Evolutionary conservation across 1,139 yeast species (phyloP).

Genomic region (Nakaseomyces uthaithaninus): DNA sequence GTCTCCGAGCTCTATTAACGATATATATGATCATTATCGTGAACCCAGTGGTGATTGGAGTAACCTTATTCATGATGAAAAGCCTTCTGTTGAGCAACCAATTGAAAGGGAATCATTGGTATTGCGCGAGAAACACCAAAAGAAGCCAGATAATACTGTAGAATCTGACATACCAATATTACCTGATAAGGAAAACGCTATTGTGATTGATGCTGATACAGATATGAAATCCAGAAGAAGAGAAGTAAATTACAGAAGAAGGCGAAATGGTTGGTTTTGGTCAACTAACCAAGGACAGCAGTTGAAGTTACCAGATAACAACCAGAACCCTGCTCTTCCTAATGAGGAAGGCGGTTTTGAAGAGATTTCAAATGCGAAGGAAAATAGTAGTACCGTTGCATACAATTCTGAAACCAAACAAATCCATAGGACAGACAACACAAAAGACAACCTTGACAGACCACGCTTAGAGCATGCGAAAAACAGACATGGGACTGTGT

Average conservation of each 20-base stretch:
- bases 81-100: neutral
- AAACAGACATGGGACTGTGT: neutral
- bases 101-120: slow-evolving; percentile 1
- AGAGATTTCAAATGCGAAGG: neutral
- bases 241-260: neutral
- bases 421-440: neutral
- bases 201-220: neutral
- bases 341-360: too few relatives aligned
- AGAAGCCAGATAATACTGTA: neutral
- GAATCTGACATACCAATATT: neutral
- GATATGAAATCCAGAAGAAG: neutral
- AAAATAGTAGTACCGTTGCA: neutral
- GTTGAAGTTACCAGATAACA: slow-evolving; percentile 12
- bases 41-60: slow-evolving; percentile 15
- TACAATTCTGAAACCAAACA: slow-evolving; percentile 1
- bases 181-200: neutral
- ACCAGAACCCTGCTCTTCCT: slow-evolving; percentile 26
- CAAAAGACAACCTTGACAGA: neutral
- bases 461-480: neutral
- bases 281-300: slow-evolving; percentile 6
- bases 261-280: slow-evolving; percentile 16
- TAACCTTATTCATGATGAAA: slow-evolving; percentile 1
- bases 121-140: neutral
- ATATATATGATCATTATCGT: slow-evolving; percentile 20
- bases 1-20: slow-evolving; percentile 21